These are phyloP conservation scores for Basidiobolus heterosporus DNA, from an alignment of 371 early-diverging fungal genomes.

Conservation along the genomic window DNA sequence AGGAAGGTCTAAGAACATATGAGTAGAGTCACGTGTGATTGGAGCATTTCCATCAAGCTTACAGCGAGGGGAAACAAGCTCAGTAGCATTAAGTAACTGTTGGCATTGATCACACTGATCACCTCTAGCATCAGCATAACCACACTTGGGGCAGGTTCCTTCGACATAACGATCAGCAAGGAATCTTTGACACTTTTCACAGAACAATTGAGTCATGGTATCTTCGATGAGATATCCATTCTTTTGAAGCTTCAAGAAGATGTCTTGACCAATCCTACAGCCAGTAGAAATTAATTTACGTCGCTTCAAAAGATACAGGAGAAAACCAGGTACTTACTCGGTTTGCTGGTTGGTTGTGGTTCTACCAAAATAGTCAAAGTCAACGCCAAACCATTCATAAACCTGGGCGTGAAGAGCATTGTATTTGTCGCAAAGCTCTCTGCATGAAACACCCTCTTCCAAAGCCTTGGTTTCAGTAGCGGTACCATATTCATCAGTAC, in stretches of 20 bases:
- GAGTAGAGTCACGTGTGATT: conserved; percentile 70
- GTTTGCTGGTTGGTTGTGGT: conserved; percentile 87
- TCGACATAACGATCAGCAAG: conserved; percentile 98
- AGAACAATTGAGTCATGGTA: conserved; percentile 81
- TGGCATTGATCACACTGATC: conserved; percentile 99
- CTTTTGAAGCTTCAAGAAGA: conserved; percentile 66
- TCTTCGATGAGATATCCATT: conserved; percentile 65
- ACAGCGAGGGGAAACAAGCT: conserved; percentile 92
- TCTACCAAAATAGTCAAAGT: conserved; percentile 95
- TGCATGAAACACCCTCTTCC: conserved; percentile 77
- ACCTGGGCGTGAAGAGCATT: conserved; percentile 71
- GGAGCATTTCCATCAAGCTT: conserved; percentile 78
- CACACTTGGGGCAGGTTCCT: conserved; percentile 88
- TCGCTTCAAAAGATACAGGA: not conserved
- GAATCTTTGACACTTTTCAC: conserved; percentile 80
- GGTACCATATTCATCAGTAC: conserved; percentile 99
- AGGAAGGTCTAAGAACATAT: conserved; percentile 85
- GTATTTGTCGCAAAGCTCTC: conserved; percentile 95
- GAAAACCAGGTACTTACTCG: conserved; percentile 15
- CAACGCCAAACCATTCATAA: conserved; percentile 93
- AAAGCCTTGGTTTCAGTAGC: conserved; percentile 99
- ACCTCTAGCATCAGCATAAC: conserved; percentile 92
- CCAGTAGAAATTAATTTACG: conserved; percentile 2
- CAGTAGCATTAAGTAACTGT: conserved; percentile 74
- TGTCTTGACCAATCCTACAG: conserved; percentile 73